These are phyloP conservation scores for Agarophyton chilense DNA, from an alignment of 23 red algal species.

Conservation along the genomic window DNA sequence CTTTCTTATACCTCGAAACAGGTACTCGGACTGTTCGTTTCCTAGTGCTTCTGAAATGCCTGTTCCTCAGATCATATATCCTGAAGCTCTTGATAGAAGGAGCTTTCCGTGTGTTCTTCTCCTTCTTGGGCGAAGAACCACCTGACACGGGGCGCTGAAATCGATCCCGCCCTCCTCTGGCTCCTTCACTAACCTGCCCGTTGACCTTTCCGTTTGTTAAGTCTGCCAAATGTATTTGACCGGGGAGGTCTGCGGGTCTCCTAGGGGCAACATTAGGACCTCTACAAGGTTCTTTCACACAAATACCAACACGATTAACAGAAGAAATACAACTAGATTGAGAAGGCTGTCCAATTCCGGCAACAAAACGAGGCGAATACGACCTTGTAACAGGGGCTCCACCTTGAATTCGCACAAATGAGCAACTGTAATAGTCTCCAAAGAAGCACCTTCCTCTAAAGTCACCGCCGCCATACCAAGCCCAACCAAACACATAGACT, in stretches of 20 bases:
- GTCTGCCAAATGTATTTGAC: constrained; percentile 24
- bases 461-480: constrained; percentile 75
- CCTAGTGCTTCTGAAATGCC: background rate
- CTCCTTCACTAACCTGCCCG: background rate
- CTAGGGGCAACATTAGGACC: constrained; percentile 1
- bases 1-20: background rate
- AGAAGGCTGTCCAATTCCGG: constrained; percentile 16
- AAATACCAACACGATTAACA: constrained; percentile 34
- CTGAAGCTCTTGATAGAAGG: constrained; percentile 25
- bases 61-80: constrained; percentile 26
- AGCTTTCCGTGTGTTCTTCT: background rate
- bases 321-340: constrained; percentile 32
- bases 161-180: background rate
- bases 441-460: constrained; percentile 45
- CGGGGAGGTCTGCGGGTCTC: constrained; percentile 24
- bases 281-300: constrained; percentile 37
- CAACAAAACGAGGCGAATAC: constrained; percentile 48
- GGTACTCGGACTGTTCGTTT: background rate
- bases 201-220: background rate
- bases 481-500: constrained; percentile 69
- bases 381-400: constrained; percentile 10
- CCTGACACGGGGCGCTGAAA: background rate
- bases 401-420: constrained; percentile 62
- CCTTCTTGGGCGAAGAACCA: background rate
- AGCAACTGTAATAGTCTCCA: constrained; percentile 78